Evolutionary conservation across 1,284 basidiomycete genomes (phyloP).

Genomic region (Amylostereum chailletii): DNA sequence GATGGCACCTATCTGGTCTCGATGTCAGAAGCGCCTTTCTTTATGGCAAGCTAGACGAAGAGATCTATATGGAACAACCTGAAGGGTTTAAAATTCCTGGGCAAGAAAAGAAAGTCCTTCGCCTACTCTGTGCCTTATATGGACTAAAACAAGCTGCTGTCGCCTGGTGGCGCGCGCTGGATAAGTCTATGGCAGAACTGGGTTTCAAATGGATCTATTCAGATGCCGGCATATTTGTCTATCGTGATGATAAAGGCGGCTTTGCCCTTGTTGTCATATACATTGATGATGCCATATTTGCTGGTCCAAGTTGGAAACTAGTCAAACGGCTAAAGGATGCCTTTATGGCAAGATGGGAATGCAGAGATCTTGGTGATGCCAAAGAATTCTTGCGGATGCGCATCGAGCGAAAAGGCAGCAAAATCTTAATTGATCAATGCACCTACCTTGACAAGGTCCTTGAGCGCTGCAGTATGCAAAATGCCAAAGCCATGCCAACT

Average conservation of each 20-base stretch:
- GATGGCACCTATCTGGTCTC: constrained; percentile 26
- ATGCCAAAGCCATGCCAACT: constrained; percentile 11
- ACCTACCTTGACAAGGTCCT: constrained; percentile 14
- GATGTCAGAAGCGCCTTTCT: constrained; percentile 27
- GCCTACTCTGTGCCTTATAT: constrained; percentile 19
- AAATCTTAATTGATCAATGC: constrained; percentile 11
- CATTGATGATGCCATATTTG: neutral
- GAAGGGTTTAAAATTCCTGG: constrained; percentile 16
- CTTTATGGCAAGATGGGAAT: constrained; percentile 19
- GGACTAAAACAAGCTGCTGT: constrained; percentile 8
- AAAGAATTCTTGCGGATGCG: constrained; percentile 17
- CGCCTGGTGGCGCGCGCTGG: constrained; percentile 2
- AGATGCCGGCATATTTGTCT: neutral
- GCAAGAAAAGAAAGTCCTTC: constrained; percentile 11
- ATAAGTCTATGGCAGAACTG: constrained; percentile 4
- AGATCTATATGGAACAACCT: constrained; percentile 24
- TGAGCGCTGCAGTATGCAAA: constrained; percentile 8
- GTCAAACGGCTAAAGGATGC: neutral
- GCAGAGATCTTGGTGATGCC: constrained; percentile 15
- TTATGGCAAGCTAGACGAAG: constrained; percentile 22
- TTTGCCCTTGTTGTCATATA: neutral
- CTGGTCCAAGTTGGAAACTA: neutral
- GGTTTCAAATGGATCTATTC: neutral
- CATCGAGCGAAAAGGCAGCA: constrained; percentile 6
- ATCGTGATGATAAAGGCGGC: neutral